A percentile compares a stretch with the other conserved stretches of the same genome.
Conservation (phyloP, 345 rosid species). For the Arabis hirsuta region DNA sequence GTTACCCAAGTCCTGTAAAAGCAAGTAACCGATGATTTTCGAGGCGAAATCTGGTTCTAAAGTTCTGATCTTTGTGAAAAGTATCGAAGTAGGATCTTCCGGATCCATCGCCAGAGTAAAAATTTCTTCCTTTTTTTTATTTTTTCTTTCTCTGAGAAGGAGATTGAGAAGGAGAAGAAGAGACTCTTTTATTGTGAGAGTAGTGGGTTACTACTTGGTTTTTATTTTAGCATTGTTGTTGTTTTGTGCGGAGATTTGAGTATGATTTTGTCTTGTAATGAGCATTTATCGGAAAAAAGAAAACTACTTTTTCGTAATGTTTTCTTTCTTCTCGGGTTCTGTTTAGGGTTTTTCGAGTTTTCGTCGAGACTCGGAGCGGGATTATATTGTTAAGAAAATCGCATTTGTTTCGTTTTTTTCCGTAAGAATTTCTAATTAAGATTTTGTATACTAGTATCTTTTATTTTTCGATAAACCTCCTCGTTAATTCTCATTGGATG, state of each 20-base stretch:
- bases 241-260: conserved; percentile 32
- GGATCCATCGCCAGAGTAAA: conserved; percentile 63
- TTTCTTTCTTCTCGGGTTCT: conserved; percentile 42
- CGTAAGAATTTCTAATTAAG: background rate
- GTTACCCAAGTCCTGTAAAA: conserved; percentile 69
- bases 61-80: conserved; percentile 68
- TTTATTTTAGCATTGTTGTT: conserved; percentile 4
- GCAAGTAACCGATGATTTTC: conserved; percentile 85
- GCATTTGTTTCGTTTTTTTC: background rate
- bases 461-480: background rate
- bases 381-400: conserved; percentile 26
- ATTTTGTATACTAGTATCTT: background rate
- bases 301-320: conserved; percentile 33
- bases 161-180: conserved; percentile 46
- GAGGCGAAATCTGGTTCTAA: conserved; percentile 83
- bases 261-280: conserved; percentile 43
- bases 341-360: conserved; percentile 35
- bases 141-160: background rate
- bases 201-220: conserved; percentile 28
- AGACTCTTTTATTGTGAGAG: conserved; percentile 38
- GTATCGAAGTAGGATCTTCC: conserved; percentile 69
- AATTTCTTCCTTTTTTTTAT: background rate
- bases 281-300: background rate
- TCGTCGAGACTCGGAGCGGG: conserved; percentile 15
- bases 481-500: conserved; percentile 11